Conservation (phyloP, 1,139 yeast species). For the Nakaseomyces delphensis region DNA sequence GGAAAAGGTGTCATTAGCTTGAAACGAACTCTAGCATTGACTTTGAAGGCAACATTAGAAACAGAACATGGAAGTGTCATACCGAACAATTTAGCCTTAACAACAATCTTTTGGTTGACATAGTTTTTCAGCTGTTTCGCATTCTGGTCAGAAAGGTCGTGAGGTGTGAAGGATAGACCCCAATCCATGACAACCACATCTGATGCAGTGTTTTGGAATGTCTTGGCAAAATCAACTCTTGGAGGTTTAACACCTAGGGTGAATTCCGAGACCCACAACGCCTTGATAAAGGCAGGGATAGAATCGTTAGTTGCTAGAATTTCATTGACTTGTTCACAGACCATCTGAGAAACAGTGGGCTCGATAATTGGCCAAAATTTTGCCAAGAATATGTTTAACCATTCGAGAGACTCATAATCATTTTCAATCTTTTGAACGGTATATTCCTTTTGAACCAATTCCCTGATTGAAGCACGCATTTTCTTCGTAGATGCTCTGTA, state of each 20-base stretch:
- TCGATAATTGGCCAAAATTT: conserved; percentile 87
- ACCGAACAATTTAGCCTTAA: conserved; percentile 58
- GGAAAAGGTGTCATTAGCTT: conserved; percentile 88
- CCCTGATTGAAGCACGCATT: conserved; percentile 63
- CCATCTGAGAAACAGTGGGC: conserved; percentile 76
- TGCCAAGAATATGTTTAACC: conserved; percentile 79
- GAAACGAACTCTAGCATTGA: conserved; percentile 66
- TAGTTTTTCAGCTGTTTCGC: conserved; percentile 72
- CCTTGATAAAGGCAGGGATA: conserved; percentile 74
- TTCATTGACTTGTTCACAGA: conserved; percentile 76
- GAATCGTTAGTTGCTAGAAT: conserved; percentile 60
- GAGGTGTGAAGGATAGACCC: conserved; percentile 85
- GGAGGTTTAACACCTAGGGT: conserved; percentile 95
- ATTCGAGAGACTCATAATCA: conserved; percentile 87
- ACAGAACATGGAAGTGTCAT: conserved; percentile 53
- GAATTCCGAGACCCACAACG: conserved; percentile 76
- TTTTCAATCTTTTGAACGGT: conserved; percentile 70
- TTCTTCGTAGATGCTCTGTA: conserved; percentile 78
- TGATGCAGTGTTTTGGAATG: conserved; percentile 74
- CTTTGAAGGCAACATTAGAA: conserved; percentile 53
- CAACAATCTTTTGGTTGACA: conserved; percentile 69
- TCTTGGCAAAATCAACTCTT: conserved; percentile 77
- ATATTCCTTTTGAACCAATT: conserved; percentile 74
- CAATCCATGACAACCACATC: conserved; percentile 96
- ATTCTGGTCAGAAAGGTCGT: conserved; percentile 70